Conservation (phyloP, 176 grass and related monocot species). For the Oryza australiensis region DNA sequence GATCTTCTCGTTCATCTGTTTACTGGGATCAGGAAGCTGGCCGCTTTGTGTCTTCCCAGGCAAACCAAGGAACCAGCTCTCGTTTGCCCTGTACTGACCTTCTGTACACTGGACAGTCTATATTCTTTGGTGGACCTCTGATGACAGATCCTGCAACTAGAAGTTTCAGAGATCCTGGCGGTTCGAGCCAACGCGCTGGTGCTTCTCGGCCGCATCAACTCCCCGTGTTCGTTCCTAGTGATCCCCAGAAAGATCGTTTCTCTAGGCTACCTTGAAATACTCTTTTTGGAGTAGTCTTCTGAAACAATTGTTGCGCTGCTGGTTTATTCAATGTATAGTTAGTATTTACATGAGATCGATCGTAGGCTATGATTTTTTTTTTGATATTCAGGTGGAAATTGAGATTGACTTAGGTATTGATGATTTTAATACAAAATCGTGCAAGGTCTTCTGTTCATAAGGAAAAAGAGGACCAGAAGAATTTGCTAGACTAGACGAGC, state of each 20-base stretch:
- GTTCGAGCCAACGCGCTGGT: slow-evolving; percentile 49
- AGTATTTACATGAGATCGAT: slow-evolving; percentile 39
- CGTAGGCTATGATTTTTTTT: slow-evolving; percentile 5
- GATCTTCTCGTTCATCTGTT: slow-evolving; percentile 64
- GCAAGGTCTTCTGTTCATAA: background rate
- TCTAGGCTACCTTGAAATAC: slow-evolving; percentile 56
- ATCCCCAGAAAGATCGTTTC: slow-evolving; percentile 57
- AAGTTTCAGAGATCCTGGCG: slow-evolving; percentile 63
- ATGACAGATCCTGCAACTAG: slow-evolving; percentile 50
- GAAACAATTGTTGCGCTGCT: slow-evolving; percentile 14
- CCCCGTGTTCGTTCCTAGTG: slow-evolving; percentile 72
- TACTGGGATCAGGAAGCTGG: slow-evolving; percentile 98
- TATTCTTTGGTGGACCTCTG: slow-evolving; percentile 92
- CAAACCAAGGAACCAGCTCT: slow-evolving; percentile 49
- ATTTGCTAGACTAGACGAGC: background rate
- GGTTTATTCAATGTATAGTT: slow-evolving; percentile 37
- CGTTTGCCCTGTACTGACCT: slow-evolving; percentile 46
- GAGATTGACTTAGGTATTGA: slow-evolving; percentile 32
- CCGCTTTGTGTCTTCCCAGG: slow-evolving; percentile 66
- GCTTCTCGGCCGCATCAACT: slow-evolving; percentile 61
- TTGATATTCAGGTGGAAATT: background rate
- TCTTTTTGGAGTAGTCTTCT: slow-evolving; percentile 1
- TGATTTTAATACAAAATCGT: background rate
- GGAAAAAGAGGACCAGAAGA: background rate
- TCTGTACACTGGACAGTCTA: slow-evolving; percentile 75